phyloP scores from a whole-genome alignment of 176 grass and related monocot species.

The Oryza officinalis region DNA sequence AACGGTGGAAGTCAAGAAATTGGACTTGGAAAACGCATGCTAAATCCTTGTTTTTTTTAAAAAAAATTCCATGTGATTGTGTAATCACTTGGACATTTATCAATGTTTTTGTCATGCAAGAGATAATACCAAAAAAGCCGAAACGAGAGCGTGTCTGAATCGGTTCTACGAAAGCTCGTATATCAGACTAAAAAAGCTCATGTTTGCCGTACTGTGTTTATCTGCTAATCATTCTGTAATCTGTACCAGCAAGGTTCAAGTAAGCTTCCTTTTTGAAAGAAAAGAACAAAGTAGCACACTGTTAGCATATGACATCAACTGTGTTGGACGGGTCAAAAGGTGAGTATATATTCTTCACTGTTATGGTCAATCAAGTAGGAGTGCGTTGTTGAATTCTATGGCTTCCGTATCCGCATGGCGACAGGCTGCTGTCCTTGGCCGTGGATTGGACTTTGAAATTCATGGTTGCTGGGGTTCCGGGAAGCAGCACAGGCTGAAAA shows the following conservation, averaged over 20 bases:
- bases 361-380: background rate
- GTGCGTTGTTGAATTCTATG: background rate
- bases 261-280: background rate
- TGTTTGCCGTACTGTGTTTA: background rate
- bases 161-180: background rate
- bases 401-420: background rate
- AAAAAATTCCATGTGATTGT: background rate
- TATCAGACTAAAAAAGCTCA: background rate
- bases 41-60: background rate
- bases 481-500: background rate
- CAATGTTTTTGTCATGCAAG: too few species aligned
- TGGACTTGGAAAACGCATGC: background rate
- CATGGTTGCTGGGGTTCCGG: background rate
- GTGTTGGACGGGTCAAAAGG: background rate
- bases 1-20: conserved; percentile 6
- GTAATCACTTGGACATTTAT: background rate
- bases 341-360: background rate
- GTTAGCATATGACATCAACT: background rate
- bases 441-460: too few species aligned
- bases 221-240: background rate
- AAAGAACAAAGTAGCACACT: background rate
- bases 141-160: background rate
- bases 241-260: background rate
- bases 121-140: background rate
- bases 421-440: background rate